These are phyloP conservation scores for Bryoerythrophyllum caledonicum DNA, from an alignment of 225 moss, liverwort and hornwort genomes.

Conservation along the genomic window DNA sequence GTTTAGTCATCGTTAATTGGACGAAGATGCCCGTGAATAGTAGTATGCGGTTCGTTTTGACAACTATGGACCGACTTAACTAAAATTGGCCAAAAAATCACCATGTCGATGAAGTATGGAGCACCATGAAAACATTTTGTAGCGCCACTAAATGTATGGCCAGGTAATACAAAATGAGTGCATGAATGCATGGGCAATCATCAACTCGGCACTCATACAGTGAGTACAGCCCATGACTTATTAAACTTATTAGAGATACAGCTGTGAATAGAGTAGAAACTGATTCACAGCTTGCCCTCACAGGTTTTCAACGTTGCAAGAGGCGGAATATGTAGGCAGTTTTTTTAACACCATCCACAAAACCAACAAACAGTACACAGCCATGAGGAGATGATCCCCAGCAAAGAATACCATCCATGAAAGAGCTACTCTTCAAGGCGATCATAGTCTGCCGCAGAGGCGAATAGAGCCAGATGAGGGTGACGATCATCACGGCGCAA, in stretches of 20 bases:
- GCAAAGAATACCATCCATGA: constrained; percentile 18
- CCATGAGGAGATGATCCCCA: constrained; percentile 30
- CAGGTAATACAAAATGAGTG: too few relatives aligned
- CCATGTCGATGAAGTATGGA: too few relatives aligned
- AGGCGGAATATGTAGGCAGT: too few relatives aligned
- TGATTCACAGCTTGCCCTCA: not conserved
- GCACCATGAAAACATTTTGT: too few relatives aligned
- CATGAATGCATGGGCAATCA: too few relatives aligned
- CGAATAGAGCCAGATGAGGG: constrained; percentile 67
- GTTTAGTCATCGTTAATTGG: too few relatives aligned
- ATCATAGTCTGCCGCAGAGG: constrained; percentile 47
- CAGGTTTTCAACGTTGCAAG: too few relatives aligned
- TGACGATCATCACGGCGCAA: constrained; percentile 63
- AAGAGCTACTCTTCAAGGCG: not conserved
- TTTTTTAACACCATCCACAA: constrained; percentile 38
- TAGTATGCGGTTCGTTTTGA: too few relatives aligned
- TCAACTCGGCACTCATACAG: not conserved
- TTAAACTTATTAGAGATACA: not conserved
- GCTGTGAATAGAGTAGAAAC: not conserved
- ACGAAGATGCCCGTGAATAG: too few relatives aligned
- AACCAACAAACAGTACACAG: constrained; percentile 13
- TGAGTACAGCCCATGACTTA: not conserved
- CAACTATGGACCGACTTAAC: too few relatives aligned
- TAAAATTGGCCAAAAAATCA: too few relatives aligned
- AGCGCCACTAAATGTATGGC: too few relatives aligned